These are phyloP conservation scores for Lachnum nothofagi DNA, from an alignment of 2,329 filamentous ascomycete genomes.

Conservation along the genomic window DNA sequence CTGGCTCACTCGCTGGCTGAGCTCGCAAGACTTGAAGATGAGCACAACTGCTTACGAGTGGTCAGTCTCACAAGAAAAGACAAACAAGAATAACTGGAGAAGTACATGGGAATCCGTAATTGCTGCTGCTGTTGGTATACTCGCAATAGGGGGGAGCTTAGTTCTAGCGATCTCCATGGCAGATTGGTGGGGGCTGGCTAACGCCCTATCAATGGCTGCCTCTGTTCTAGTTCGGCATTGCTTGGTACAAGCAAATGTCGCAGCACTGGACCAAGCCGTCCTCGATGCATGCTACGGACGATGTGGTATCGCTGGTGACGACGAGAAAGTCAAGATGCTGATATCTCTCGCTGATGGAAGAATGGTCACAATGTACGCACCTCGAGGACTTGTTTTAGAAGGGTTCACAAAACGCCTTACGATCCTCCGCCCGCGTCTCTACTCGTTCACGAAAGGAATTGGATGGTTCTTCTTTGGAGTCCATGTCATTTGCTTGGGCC, in stretches of 20 bases:
- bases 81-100: background rate
- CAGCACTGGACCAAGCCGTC: background rate
- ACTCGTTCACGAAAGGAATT: background rate
- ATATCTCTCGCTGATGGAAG: background rate
- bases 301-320: background rate
- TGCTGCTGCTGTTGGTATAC: background rate
- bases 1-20: constrained; percentile 15
- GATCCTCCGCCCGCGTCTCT: background rate
- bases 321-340: background rate
- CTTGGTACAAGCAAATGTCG: constrained; percentile 3
- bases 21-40: constrained; percentile 4
- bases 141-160: background rate
- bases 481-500: constrained; percentile 4
- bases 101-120: background rate
- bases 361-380: constrained; percentile 1
- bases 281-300: constrained; percentile 1
- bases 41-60: constrained; percentile 7
- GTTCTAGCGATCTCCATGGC: constrained; percentile 1
- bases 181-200: constrained; percentile 5
- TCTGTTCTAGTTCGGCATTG: constrained; percentile 7
- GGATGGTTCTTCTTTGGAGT: background rate
- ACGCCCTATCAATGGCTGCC: background rate
- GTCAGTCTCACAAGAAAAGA: background rate
- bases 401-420: background rate
- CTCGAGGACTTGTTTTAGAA: background rate